Evolutionary conservation across 2,329 filamentous ascomycete genomes (phyloP), one percentile per base, ranked within the genome.

Genomic region (Diaporthe capsici): DNA sequence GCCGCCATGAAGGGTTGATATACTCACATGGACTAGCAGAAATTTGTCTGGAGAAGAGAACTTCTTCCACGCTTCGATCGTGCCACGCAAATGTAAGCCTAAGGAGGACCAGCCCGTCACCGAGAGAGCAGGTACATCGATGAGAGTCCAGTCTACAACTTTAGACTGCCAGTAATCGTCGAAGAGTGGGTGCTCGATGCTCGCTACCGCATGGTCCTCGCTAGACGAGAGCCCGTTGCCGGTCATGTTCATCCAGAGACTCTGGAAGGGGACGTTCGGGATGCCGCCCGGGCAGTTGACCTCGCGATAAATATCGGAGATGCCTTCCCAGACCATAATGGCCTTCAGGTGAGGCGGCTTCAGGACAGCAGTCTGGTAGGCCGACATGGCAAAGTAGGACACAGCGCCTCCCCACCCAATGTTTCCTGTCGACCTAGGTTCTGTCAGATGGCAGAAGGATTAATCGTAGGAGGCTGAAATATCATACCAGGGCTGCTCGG

Each of bases 391-490:
- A n/a, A 22, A 49, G 47, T 49, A 49, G 47, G 47, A 49, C 47
- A 49, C 47, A 3, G 17, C 47, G 0, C 47, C 47, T 22, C 47
- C 47, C 47, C 47, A 49, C 8, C 47, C 47, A 49, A 49, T n/a
- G 4, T 49, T n/a, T 22, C 47, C 47, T 3, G 47, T 49, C 17
- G 47, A 49, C 47, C 47, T 49, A 22, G 20, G 1, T 22, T n/a
- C 5, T 15, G 42, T 44, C 1, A 17, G 13, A 17, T 17, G 42
- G 12, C 13, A 44, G 1, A 6, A 44, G 13, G 42, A 44, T 15
- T 44, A 44, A 0, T 7, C 1, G 0, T 0, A 17, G 15, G 1
- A 44, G 42, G 4, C 15, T 17, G 42, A 4, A 44, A 6, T 1
- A 44, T 15, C 42, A 44, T 49, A 49, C 47, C 47, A 49, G 22